A percentile compares a stretch with the other conserved stretches of the same genome.
Conservation (phyloP, 441 rosid species). For the Arabidopsis hybrid region DNA sequence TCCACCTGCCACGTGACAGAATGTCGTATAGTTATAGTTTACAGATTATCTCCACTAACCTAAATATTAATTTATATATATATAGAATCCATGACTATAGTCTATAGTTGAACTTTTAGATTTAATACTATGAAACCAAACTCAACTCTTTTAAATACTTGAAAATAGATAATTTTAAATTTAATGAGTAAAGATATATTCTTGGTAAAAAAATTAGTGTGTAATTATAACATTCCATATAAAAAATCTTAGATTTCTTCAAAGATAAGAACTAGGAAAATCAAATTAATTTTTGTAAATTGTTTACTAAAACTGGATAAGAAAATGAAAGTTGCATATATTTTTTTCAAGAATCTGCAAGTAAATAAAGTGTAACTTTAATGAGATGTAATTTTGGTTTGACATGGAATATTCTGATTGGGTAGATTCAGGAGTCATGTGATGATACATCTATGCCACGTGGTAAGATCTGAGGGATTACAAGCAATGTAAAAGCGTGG, state of each 20-base stretch:
- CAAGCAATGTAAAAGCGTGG: constrained; percentile 32
- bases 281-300: not conserved
- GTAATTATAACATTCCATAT: not conserved
- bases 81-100: not conserved
- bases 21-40: constrained; percentile 30
- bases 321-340: too few relatives aligned
- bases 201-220: not conserved
- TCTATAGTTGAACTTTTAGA: not conserved
- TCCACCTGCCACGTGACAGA: constrained; percentile 45
- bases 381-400: not conserved
- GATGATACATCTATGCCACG: constrained; percentile 36
- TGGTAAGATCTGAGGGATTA: constrained; percentile 40
- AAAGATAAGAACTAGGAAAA: not conserved
- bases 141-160: not conserved
- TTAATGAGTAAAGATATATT: not conserved
- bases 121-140: not conserved
- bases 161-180: not conserved
- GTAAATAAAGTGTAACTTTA: too few relatives aligned
- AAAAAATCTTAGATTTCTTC: not conserved
- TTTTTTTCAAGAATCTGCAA: too few relatives aligned
- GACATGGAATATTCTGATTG: constrained; percentile 34
- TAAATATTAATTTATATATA: too few relatives aligned
- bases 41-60: constrained; percentile 40
- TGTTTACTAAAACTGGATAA: too few relatives aligned
- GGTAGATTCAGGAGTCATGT: constrained; percentile 23